Base-by-base conservation (phyloP, 805 yeast species). In the Candida michaelii region DNA sequence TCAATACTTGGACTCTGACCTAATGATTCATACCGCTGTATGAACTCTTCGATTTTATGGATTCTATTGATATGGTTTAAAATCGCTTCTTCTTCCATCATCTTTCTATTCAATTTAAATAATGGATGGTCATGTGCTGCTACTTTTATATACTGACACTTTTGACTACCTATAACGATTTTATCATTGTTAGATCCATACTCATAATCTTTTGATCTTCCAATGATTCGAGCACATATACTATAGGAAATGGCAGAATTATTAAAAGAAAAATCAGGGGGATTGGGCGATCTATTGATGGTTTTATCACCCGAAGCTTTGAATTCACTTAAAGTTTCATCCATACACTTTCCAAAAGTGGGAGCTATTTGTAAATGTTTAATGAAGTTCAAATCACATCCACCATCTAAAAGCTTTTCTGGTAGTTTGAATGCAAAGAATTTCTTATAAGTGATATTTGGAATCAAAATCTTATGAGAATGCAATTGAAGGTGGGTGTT, bases 341-440 rank as follows among this genome's bases (percentile, higher is more conserved):
- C 52, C n/a, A 49, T 55, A n/a, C 65, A 54, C 12, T 63, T 40
- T 0, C 74, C 73, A 23, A 65, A 41, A 3, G 69, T 59, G 4
- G 69, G 69, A 0, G 69, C 69, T 10, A 69, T 40, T 43, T 63
- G 68, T 17, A 67, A 50, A 51, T 69, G 74, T 37, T 64, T 62
- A 9, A 61, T 61, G 15, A 66, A 53, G 18, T 61, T 55, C 10
- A 53, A 23, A 46, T 44, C 51, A 53, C 74, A 69, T 10, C 54
- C 38, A 44, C 61, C 56, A 35, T 69, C 73, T 16, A 69, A 51
- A 23, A 67, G 49, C 37, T 59, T 62, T 41, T 59, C 65, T 0
- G 74, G 74, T 11, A 69, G 39, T 35, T 59, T 63, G 52, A 69
- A 69, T 7, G 66, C 58, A 50, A 69, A 69, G 47, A 66, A 69